Evolutionary conservation across 192 early-diverging fungal genomes (phyloP).

Genomic region (Phycomyces blakesleeanus): DNA sequence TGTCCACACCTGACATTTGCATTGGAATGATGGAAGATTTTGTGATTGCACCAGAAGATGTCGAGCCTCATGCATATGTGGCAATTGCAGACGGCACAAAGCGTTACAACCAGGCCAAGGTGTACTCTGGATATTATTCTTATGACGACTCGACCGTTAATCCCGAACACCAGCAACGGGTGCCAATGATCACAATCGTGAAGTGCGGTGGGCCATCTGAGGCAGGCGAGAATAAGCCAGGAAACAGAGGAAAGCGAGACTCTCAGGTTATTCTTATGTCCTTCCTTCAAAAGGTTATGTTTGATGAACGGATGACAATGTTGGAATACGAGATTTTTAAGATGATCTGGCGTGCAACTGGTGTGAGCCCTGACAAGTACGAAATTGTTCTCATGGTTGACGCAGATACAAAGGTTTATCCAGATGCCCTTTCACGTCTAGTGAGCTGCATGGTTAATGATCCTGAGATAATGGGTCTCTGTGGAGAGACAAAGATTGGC

Average conservation of each 20-base stretch:
- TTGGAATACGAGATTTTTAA: conserved; percentile 80
- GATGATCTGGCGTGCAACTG: conserved; percentile 67
- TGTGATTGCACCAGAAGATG: conserved; percentile 47
- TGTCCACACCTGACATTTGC: conserved; percentile 75
- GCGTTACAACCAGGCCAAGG: conserved; percentile 89
- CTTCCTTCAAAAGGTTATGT: conserved; percentile 88
- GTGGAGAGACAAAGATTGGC: conserved; percentile 80
- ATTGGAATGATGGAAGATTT: conserved; percentile 73
- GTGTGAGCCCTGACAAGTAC: conserved; percentile 70
- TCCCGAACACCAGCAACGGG: conserved; percentile 59
- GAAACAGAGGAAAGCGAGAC: conserved; percentile 94
- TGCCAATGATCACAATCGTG: conserved; percentile 67
- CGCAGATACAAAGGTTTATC: conserved; percentile 79
- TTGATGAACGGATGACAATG: conserved; percentile 81
- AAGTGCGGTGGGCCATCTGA: conserved; percentile 59
- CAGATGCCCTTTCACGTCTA: conserved; percentile 66
- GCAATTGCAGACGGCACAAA: conserved; percentile 91
- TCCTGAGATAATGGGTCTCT: conserved; percentile 67
- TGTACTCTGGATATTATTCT: conserved; percentile 91
- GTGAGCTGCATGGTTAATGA: conserved; percentile 72
- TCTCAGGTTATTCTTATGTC: conserved; percentile 95
- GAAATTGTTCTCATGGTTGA: conserved; percentile 82
- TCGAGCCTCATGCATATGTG: conserved; percentile 64
- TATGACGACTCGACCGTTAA: conserved; percentile 64
- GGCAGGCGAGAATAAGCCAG: conserved; percentile 61